Evolutionary conservation across 1,139 yeast genomes (phyloP), one percentile per base, ranked within the genome.

Genomic region (Saccharomyces hybrid): DNA sequence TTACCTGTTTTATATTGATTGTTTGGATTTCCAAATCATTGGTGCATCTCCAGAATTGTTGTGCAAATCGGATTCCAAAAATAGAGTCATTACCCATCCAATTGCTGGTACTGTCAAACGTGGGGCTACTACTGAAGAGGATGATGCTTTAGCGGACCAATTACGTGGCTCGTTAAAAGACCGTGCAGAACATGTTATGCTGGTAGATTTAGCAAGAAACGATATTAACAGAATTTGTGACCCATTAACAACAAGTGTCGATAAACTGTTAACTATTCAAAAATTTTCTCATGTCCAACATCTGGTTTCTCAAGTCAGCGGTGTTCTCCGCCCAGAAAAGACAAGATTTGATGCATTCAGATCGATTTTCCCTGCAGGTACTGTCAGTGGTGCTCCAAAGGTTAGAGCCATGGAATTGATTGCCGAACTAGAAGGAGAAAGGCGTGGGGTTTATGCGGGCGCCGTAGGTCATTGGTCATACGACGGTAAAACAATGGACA

Each of bases 391-490:
- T 46, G 98, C 99, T 1, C 99, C 99, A 54, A 93, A 93, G 73
- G 96, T 93, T 50, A 82, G 82, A 62, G 99, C 99, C 8, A 93
- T 93, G 99, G 95, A 91, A 71, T 77, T 93, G 51, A 89, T 93
- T 65, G 86, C 87, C 29, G 96, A 88, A 67, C 75, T 93, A 52
- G 99, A 93, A 69, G 78, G 82, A 60, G 98, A 93, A 68, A 88
- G 90, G 67, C 80, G 99, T 66, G 99, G 99, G 47, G 91, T 91
- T 13, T 93, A 93, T 68, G 99, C 99, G 1, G 99, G 99, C 59
- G 99, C 99, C 1, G 97, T 93, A n/a, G 99, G 99, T 9, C 87
- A 88, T 70, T 93, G 97, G 96, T 91, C 96, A 1, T 93, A 90
- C 68, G 96, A 89, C 65, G 89, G 95, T 16, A 83, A 81, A 63